Evolutionary conservation across 2,329 filamentous ascomycete species (phyloP).

Genomic region (Botryotinia calthae): DNA sequence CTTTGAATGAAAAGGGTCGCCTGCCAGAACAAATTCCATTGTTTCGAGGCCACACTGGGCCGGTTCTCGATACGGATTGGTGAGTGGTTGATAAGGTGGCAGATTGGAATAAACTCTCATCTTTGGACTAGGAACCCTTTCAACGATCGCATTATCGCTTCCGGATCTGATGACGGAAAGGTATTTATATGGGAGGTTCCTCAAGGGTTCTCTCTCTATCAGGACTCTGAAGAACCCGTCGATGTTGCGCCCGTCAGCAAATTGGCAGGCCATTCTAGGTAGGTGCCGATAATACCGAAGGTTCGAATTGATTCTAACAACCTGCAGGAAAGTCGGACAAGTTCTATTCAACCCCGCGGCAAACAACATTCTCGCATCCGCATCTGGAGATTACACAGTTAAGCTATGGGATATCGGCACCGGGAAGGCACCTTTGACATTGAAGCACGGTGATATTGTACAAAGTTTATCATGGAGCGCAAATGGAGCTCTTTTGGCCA

Average conservation of each 20-base stretch:
- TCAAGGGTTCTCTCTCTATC: slow-evolving; percentile 77
- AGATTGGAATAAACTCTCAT: slow-evolving; percentile 12
- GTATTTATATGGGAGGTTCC: slow-evolving; percentile 97
- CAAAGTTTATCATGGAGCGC: slow-evolving; percentile 96
- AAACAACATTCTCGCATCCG: slow-evolving; percentile 90
- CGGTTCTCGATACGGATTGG: slow-evolving; percentile 98
- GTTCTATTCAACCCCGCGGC: slow-evolving; percentile 97
- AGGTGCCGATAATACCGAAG: slow-evolving; percentile 34
- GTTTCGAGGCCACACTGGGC: slow-evolving; percentile 92
- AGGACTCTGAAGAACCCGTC: slow-evolving; percentile 77
- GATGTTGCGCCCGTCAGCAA: slow-evolving; percentile 80
- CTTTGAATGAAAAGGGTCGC: slow-evolving; percentile 83
- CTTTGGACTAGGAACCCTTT: slow-evolving; percentile 76
- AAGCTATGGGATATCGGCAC: slow-evolving; percentile 94
- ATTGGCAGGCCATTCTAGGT: slow-evolving; percentile 85
- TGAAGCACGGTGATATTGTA: slow-evolving; percentile 88
- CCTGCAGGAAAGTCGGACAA: slow-evolving; percentile 85
- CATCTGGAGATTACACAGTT: slow-evolving; percentile 90
- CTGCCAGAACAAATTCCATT: slow-evolving; percentile 89
- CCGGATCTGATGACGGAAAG: slow-evolving; percentile 94
- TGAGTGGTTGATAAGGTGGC: slow-evolving; percentile 43
- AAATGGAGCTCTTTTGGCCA: slow-evolving; percentile 79
- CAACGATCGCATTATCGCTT: slow-evolving; percentile 89
- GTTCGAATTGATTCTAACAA: slow-evolving; percentile 30
- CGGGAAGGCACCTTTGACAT: slow-evolving; percentile 68